Evolutionary conservation across 768 basidiomycete genomes (phyloP).

Genomic region (Boletus rex-veris): DNA sequence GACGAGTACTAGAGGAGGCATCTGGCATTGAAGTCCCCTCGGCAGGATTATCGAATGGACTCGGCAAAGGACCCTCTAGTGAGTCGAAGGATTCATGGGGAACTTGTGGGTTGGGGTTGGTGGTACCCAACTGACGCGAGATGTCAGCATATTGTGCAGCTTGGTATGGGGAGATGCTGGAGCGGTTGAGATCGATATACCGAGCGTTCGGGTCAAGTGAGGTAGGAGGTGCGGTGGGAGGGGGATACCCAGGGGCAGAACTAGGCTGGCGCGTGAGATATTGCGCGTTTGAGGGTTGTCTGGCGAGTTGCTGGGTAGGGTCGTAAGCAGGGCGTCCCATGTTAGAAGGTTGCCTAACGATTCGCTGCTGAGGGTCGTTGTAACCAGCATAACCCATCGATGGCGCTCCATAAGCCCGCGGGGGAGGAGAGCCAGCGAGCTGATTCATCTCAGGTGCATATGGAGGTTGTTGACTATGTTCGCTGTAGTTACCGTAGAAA

Average conservation of each 20-base stretch:
- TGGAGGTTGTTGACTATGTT: conserved; percentile 21
- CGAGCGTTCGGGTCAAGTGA: conserved; percentile 33
- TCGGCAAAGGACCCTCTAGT: conserved; percentile 24
- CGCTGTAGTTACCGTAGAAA: conserved; percentile 25
- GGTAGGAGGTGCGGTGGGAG: conserved; percentile 4
- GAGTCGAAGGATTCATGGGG: conserved; percentile 14
- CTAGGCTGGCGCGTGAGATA: conserved; percentile 24
- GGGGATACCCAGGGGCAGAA: conserved; percentile 11
- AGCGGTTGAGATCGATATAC: conserved; percentile 63
- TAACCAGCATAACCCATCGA: conserved; percentile 23
- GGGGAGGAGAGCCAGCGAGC: conserved; percentile 9
- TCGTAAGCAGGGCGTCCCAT: conserved; percentile 24
- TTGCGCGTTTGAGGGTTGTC: conserved; percentile 22
- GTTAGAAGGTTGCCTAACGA: conserved; percentile 18
- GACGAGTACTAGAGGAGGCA: conserved; percentile 31
- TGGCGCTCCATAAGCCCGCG: conserved; percentile 23
- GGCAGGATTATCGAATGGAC: conserved; percentile 27
- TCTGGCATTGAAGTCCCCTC: conserved; percentile 4
- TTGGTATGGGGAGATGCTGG: conserved; percentile 73
- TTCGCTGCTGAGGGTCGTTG: conserved; percentile 25
- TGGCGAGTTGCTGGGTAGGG: conserved; percentile 22
- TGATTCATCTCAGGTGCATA: conserved; percentile 19
- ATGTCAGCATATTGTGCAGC: conserved; percentile 74
- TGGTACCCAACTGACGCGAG: conserved; percentile 47
- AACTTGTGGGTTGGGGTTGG: conserved; percentile 21